Base-by-base conservation (phyloP, 768 basidiomycete species). In the Cystofilobasidium macerans region DNA sequence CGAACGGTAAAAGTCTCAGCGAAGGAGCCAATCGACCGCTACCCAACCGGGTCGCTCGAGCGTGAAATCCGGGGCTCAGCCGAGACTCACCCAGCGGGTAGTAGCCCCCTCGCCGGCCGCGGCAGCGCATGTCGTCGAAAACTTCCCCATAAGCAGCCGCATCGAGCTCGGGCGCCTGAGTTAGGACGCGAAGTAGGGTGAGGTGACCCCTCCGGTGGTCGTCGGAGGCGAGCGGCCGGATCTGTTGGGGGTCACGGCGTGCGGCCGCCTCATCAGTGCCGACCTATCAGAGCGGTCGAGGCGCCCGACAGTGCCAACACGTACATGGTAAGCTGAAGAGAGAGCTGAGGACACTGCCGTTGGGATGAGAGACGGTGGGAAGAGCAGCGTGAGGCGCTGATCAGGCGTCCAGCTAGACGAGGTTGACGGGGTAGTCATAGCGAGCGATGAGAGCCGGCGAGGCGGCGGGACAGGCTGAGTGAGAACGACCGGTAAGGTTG, bases 181-280 rank as follows among this genome's bases (percentile, higher is more conserved):
- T 83, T 43, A 92, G 82, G 33, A 86, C 82, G 16, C 79, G 63
- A 71, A 98, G 86, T 30, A 95, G 83, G n/a, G 81, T 74, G 70
- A 98, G 84, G 76, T 97, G 91, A 4, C 86, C 85, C 38, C 90
- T 84, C 7, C 73, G 72, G 77, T 91, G 83, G 80, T 99, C 95
- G 8, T 86, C 84, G 28, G 84, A 84, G 0, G 90, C 84, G 24
- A 99, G 81, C 0, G 95, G 95, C 57, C 95, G 90, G 28, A 97
- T 83, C 93, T 95, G 60, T 0, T 12, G n/a, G 20, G 35, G 12
- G 14, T 1, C 0, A n/a, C 26, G 38, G 30, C 5, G 57, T 12
- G 4, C 11, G 16, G 38, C 1, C n/a, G 62, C 16, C 16, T 7
- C 16, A 42, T 18, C 32, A 56, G 28, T 14, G 8, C 0, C 14